Evolutionary conservation across 345 rosid genomes (phyloP).

Genomic region (Triadica sebifera): DNA sequence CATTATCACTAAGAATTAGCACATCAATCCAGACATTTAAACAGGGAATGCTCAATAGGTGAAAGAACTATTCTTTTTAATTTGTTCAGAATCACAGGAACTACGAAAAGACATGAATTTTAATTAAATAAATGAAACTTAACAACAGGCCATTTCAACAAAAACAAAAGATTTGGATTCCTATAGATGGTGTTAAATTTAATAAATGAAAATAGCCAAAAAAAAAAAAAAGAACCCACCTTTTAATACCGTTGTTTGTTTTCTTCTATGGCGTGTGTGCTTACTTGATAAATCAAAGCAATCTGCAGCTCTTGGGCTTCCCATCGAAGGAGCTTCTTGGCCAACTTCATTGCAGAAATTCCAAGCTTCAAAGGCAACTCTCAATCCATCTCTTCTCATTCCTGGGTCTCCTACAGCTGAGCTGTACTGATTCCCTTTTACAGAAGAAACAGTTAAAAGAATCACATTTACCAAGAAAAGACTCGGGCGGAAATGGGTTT

Average conservation of each 20-base stretch:
- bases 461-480: slow-evolving; percentile 30
- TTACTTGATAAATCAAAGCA: slow-evolving; percentile 33
- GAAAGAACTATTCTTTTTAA: neutral
- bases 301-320: slow-evolving; percentile 39
- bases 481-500: slow-evolving; percentile 11
- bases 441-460: slow-evolving; percentile 20
- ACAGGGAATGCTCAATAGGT: neutral
- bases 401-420: slow-evolving; percentile 51
- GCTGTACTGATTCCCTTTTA: neutral
- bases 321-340: slow-evolving; percentile 26
- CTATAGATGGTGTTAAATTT: slow-evolving; percentile 1
- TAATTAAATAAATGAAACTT: neutral
- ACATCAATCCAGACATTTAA: neutral
- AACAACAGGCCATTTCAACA: neutral
- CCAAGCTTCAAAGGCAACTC: slow-evolving; percentile 41
- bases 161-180: neutral
- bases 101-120: neutral
- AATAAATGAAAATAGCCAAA: neutral
- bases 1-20: slow-evolving; percentile 13
- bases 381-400: slow-evolving; percentile 33
- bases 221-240: slow-evolving; percentile 11
- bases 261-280: slow-evolving; percentile 15
- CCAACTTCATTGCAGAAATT: slow-evolving; percentile 39
- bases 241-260: neutral
- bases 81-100: neutral